Base-by-base conservation (phyloP, 768 basidiomycete genomes). In the Ephemerocybe angulata region DNA sequence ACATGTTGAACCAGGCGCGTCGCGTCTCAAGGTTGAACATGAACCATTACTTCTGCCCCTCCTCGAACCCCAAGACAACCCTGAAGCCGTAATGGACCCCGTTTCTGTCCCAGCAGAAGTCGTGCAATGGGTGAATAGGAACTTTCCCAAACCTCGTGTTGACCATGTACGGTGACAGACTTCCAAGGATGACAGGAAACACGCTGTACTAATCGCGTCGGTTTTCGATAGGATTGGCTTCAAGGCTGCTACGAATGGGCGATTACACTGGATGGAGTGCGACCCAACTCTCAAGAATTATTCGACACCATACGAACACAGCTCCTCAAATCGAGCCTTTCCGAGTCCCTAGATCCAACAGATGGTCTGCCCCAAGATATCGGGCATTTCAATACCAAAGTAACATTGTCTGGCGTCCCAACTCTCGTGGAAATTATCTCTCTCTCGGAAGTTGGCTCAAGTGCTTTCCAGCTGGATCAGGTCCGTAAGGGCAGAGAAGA, bases 391-490 rank as follows among this genome's bases (percentile, higher is more conserved):
- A 67, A 71, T 24, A 75, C 77, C 19, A 68, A 63, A 13, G 63
- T 63, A 11, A 60, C 59, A 4, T 66, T 79, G 1, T 62, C 67
- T 10, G 72, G 73, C 0, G 64, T 73, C 5, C 83, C 87, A 1
- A 69, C 90, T 29, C 81, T 92, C 33, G 86, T 94, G 10, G 87
- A 97, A 63, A 79, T 97, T 25, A 70, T 74, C 17, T 76, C 81
- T 13, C 80, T 96, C n/a, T 90, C 84, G 17, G 95, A 98, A 53
- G 86, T 97, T 21, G 90, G 87, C 0, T 72, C 81, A 41, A 93
- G 93, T 60, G 95, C 94, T 0, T 90, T 92, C 63, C 83, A 76
- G 50, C 76, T 97, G 17, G 79, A 87, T 56, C 88, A 88, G 60
- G 79, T 82, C 22, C 78, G 87, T 21, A 76, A 83, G 51, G 82